phyloP scores from a whole-genome alignment of 139 green algal species.

The Parachlorella kessleri region DNA sequence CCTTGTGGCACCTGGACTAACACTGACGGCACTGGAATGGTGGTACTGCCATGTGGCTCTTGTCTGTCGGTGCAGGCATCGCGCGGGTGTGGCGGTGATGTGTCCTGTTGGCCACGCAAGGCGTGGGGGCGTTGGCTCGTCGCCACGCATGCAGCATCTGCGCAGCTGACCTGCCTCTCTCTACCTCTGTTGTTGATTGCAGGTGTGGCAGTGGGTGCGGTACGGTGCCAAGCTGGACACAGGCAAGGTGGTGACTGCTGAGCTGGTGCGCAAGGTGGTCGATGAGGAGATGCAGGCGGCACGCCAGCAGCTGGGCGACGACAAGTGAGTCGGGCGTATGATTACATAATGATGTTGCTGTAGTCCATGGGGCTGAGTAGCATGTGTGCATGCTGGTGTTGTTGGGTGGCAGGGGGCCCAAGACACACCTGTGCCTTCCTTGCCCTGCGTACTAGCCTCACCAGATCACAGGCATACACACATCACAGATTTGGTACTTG shows the following conservation, averaged over 20 bases:
- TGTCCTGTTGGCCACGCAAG: neutral
- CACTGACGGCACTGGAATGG: no score
- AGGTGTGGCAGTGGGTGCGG: constrained; percentile 89
- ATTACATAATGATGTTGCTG: no score
- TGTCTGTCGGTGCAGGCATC: no score
- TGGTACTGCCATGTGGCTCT: neutral
- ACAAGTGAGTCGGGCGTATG: constrained; percentile 27
- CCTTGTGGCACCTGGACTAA: no score
- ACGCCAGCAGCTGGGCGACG: constrained; percentile 40
- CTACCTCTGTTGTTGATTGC: no score
- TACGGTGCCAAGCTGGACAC: constrained; percentile 67
- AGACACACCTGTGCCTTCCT: no score
- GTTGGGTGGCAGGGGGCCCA: no score
- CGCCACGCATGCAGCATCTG: neutral
- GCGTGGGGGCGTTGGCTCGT: neutral
- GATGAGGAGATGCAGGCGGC: constrained; percentile 71
- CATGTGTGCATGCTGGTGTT: no score
- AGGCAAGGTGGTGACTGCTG: constrained; percentile 49
- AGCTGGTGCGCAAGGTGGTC: constrained; percentile 48
- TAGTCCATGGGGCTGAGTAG: no score
- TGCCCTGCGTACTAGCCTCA: neutral
- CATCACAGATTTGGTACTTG: no score
- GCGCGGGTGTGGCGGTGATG: no score
- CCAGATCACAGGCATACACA: neutral
- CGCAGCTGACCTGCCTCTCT: neutral